A percentile compares a stretch with the other conserved stretches of the same genome.
Conservation (phyloP, 495 filamentous ascomycete genomes). For the Tuber brumale region DNA sequence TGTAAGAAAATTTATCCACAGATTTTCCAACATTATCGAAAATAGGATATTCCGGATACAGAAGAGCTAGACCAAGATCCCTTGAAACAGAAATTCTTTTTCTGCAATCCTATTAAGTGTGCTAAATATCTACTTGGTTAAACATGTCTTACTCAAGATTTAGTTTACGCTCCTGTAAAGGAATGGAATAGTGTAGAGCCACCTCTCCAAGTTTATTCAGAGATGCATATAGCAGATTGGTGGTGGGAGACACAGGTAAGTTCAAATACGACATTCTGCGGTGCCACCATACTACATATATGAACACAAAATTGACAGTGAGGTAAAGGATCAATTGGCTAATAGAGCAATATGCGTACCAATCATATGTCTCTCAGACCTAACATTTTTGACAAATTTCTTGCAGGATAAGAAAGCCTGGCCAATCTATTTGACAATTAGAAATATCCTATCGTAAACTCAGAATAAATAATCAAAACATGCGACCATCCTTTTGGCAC, state of each 20-base stretch:
- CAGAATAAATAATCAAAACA: slow-evolving; percentile 3
- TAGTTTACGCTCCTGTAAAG: background rate
- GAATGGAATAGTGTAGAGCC: background rate
- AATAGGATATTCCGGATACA: background rate
- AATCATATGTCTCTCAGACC: slow-evolving; percentile 10
- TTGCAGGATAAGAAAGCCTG: slow-evolving; percentile 21
- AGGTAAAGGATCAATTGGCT: background rate
- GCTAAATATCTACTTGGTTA: background rate
- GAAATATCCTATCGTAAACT: slow-evolving; percentile 7
- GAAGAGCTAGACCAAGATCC: background rate
- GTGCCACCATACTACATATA: background rate
- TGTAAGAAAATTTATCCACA: background rate
- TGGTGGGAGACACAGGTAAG: background rate
- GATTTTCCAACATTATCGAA: background rate
- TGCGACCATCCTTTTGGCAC: slow-evolving; percentile 9
- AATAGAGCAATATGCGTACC: slow-evolving; percentile 8
- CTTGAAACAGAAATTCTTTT: background rate
- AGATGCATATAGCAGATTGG: background rate
- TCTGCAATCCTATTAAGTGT: background rate
- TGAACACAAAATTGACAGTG: background rate
- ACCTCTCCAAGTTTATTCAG: background rate
- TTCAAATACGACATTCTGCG: background rate
- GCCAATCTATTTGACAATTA: slow-evolving; percentile 22
- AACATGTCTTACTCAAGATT: background rate
- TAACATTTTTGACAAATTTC: slow-evolving; percentile 19